Conservation (phyloP, 2,329 filamentous ascomycete genomes). For the Monosporascus sp. region DNA sequence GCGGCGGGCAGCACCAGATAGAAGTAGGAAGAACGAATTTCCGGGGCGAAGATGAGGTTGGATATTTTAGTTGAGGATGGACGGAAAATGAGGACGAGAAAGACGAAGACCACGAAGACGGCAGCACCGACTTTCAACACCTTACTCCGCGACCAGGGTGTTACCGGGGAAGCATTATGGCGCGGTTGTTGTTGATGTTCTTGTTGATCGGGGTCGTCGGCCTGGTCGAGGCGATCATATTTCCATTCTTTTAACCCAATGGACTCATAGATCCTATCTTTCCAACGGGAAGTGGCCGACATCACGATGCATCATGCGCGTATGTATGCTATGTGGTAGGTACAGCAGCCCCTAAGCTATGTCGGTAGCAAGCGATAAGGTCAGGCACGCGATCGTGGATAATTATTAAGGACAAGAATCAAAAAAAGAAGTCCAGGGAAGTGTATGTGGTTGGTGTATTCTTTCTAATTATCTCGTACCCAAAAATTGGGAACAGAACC, state of each 20-base stretch:
- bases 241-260: slow-evolving; percentile 3
- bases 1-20: neutral
- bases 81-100: neutral
- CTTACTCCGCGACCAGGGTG: neutral
- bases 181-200: neutral
- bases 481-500: too few relatives aligned
- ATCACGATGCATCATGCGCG: neutral
- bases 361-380: too few relatives aligned
- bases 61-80: neutral
- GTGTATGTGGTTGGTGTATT: too few relatives aligned
- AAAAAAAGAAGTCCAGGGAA: too few relatives aligned
- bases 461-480: too few relatives aligned
- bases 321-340: too few relatives aligned
- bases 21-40: neutral
- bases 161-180: neutral
- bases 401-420: too few relatives aligned
- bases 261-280: slow-evolving; percentile 1
- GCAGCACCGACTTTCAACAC: neutral
- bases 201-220: neutral
- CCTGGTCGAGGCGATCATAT: slow-evolving; percentile 1
- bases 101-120: neutral
- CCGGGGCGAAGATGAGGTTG: neutral
- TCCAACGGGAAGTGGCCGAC: neutral
- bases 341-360: too few relatives aligned
- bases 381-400: too few relatives aligned